Evolutionary conservation across 176 grass and related monocot species (phyloP), one percentile per base, ranked within the genome.

Genomic region (Carex cristatella): DNA sequence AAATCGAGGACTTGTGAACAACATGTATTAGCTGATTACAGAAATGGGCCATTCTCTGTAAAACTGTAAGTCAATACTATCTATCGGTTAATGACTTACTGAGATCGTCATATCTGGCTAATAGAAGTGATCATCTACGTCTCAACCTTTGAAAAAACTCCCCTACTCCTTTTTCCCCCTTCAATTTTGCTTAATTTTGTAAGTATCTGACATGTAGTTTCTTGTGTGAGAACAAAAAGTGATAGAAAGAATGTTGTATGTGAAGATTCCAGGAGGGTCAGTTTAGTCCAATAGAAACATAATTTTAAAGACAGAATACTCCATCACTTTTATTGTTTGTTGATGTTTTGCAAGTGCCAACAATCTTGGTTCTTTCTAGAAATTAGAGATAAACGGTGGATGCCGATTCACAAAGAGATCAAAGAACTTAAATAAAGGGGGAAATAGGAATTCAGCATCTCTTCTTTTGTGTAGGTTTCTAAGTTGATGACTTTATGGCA

Each of bases 401-500:
- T 49, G 7, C 16, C 0, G 3, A 53, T 28, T 51, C 69, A 23
- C 69, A 74, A 23, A 74, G 19, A 51, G n/a, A 28, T 10, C 2
- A 12, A 51, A 74, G 42, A 74, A 27, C n/a, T 74, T 16, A 9
- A 44, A 18, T 1, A 40, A 69, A 44, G 18, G 68, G 37, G 18
- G 8, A 40, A 72, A 9, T 3, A 32, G 18, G 42, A 66, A 49
- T 67, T 76, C 46, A 77, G 48, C 10, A 56, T 77, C 48, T 77
- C 2, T 31, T 77, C 27, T 55, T 77, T 77, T 77, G 72, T 63
- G 61, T 55, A 77, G 72, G 48, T 56, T 77, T 31, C 44, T 32
- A 55, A 56, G 72, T 77, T 77, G 48, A 14, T 32, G 72, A 77
- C 77, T 82, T 28, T 80, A 95, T 98, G 95, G 65, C 80, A 74